Base-by-base conservation (phyloP, 352 stramenopile species). In the Phytophthora uliginosa region DNA sequence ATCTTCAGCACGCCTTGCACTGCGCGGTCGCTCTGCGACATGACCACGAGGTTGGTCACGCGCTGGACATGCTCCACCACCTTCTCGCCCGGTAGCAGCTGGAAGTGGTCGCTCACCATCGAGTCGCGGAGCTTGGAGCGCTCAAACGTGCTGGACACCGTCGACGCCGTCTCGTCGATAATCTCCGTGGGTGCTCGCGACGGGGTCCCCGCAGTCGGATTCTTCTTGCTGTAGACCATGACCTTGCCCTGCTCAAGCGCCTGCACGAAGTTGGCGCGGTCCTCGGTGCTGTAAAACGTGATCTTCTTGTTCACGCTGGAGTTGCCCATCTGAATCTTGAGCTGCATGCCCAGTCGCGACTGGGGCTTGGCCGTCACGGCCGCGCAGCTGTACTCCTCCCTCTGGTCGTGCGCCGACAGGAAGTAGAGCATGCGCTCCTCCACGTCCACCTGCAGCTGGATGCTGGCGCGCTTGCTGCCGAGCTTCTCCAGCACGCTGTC, bases 1-100 rank as follows among this genome's bases (percentile, higher is more conserved):
- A 97, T 95, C 72, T 91, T 94, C 24, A 90, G 78, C 71, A 95
- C 85, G n/a, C 90, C 90, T 68, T 95, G 89, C 22, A 97, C 88
- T 0, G 89, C 86, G 20, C 87, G 88, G 64, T 97, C 89, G 59
- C 86, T 93, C 57, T 94, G 82, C 0, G 86, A 89, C 81, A 97
- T 95, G 4, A 95, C 84, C 24, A 97, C 89, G 7, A 97, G 67
- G 58, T 95, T 93, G 12, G 90, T 97, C 54, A 95, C 90, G 54
- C 88, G 88, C 76, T 97, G 86, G 26, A 95, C 88, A 47, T 95
- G 79, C 48, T 95, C 88, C 10, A 95, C 67, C 65, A 95, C 87
- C 24, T 74, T 78, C 59, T 97, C 90, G 13, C 86, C 88, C 1
- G 85, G 86, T 4, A 94, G 69, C 40, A 88, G 55, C 20, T 69